Percentiles rank a stretch among this genome's conserved stretches.
phyloP scores from a whole-genome alignment of 1,284 basidiomycete genomes.

The Melampsora abietis-canadensis region DNA sequence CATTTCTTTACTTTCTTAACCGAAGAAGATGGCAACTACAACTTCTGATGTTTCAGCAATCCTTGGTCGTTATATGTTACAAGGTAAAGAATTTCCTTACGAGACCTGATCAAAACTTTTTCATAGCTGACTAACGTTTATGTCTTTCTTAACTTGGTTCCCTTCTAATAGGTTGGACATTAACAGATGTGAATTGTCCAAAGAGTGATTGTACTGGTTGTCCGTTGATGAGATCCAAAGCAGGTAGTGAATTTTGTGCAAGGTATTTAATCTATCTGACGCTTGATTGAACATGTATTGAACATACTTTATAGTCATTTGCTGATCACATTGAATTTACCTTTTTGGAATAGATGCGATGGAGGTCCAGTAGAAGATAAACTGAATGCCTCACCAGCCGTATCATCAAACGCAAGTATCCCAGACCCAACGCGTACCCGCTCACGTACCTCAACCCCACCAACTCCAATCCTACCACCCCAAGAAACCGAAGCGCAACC shows the following conservation, averaged over 20 bases:
- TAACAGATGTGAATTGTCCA: conserved; percentile 12
- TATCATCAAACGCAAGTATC: background rate
- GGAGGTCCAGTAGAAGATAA: background rate
- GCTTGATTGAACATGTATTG: background rate
- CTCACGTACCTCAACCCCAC: conserved; percentile 3
- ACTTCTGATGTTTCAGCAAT: conserved; percentile 1
- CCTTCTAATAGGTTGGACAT: conserved; percentile 4
- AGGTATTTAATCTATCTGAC: background rate
- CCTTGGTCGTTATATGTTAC: conserved; percentile 8
- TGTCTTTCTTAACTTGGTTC: background rate
- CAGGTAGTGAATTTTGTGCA: conserved; percentile 11
- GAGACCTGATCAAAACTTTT: background rate
- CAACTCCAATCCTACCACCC: background rate
- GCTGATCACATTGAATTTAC: background rate
- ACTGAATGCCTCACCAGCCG: background rate
- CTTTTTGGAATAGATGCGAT: conserved; percentile 9
- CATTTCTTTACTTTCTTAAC: too few species aligned
- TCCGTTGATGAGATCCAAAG: conserved; percentile 20
- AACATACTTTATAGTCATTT: too few species aligned
- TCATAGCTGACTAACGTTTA: background rate
- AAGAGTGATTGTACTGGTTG: conserved; percentile 9
- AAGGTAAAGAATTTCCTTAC: conserved; percentile 4
- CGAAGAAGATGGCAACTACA: background rate
- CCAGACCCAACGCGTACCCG: background rate
- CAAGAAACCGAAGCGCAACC: background rate